Base-by-base conservation (phyloP, 495 filamentous ascomycete species). In the Thermochaetoides thermophila region DNA sequence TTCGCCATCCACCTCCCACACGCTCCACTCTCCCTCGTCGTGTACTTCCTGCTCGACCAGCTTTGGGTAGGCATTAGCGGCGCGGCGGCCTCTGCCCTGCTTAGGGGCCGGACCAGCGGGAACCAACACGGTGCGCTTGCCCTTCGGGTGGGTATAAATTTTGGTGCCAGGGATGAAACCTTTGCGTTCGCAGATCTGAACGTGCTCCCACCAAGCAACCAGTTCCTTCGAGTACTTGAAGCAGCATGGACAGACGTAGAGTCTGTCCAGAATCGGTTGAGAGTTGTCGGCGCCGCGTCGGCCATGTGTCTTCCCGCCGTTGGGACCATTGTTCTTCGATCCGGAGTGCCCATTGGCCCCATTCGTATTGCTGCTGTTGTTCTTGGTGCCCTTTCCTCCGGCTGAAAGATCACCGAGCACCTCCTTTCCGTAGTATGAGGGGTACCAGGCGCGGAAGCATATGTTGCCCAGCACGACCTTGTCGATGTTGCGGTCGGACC, bases 1-100 rank as follows among this genome's bases (percentile, higher is more conserved):
- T 45, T 80, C 80, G 19, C 89, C 89, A 48, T 97, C 89, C 1
- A 97, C 71, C 52, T 95, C 82, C 68, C 81, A 86, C n/a, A 97
- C 53, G 44, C 62, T 69, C 66, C 66, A 71, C 37, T 60, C 58
- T 5, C 57, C 66, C 28, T 61, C 44, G 32, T 76, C 31, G 57
- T 65, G 47, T 63, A 78, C 32, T 56, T 69, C 38, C 63, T 71
- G 46, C 64, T 71, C 34, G 51, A 57, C 49, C 76, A 83, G 43
- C 74, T 68, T 39, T 33, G 40, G 52, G 18, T 50, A 53, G 20
- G 43, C 57, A 17, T 35, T 46, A 25, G 45, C n/a, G n/a, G n/a
- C 49, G 20, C 54, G 50, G 40, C 57, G 67, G 19, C 50, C 50
- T 29, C 44, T 51, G 27, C 57, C 61, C 3, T 56, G 56, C 45